phyloP scores from a whole-genome alignment of 2,329 filamentous ascomycete genomes.

The Sporothrix dimorphospora region DNA sequence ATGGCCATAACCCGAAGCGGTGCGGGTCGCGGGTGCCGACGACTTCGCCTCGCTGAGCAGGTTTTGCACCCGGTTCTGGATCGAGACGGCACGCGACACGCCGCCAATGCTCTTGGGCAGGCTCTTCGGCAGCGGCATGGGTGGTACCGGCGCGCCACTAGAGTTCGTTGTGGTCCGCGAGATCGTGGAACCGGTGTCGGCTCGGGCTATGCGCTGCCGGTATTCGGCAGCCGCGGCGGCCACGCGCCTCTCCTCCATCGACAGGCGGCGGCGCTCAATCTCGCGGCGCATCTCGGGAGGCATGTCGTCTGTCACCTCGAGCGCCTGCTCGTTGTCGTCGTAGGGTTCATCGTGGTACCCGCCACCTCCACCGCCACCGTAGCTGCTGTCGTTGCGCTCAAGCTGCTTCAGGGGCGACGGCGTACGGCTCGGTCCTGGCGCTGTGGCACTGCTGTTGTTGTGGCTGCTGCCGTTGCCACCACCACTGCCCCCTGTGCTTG shows the following conservation, averaged over 20 bases:
- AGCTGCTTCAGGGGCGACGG: conserved; percentile 55
- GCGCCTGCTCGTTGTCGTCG: conserved; percentile 66
- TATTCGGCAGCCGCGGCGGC: conserved; percentile 89
- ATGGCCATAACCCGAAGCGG: conserved; percentile 86
- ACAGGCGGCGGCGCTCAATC: conserved; percentile 77
- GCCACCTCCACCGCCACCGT: conserved; percentile 73
- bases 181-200: conserved; percentile 51
- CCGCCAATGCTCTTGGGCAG: conserved; percentile 60
- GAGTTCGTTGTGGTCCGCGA: background rate
- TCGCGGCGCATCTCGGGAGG: conserved; percentile 89
- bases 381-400: conserved; percentile 65
- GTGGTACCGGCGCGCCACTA: conserved; percentile 36
- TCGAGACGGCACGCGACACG: conserved; percentile 72
- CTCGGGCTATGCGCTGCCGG: conserved; percentile 69
- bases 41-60: conserved; percentile 77
- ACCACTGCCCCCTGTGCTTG: conserved; percentile 41
- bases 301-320: conserved; percentile 70
- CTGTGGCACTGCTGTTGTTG: conserved; percentile 37
- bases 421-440: conserved; percentile 43
- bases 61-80: conserved; percentile 88
- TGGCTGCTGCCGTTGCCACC: conserved; percentile 36
- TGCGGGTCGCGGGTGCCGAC: conserved; percentile 61
- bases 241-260: conserved; percentile 87
- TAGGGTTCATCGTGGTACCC: conserved; percentile 69
- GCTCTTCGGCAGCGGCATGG: conserved; percentile 44